Evolutionary conservation across 345 rosid species (phyloP).

Genomic region (Barbarea vulgaris): DNA sequence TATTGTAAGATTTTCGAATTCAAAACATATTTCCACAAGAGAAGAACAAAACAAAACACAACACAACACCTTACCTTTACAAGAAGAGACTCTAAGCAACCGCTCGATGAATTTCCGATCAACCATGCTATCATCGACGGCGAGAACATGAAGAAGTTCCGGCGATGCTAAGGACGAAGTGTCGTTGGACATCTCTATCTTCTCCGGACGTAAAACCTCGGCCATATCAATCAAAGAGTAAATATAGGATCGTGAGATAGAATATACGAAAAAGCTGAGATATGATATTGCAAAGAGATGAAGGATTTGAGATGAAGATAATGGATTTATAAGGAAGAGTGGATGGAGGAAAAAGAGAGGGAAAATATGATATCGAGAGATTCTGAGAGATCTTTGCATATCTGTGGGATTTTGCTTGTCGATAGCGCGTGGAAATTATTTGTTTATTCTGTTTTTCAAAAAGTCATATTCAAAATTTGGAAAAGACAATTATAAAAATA

Average conservation of each 20-base stretch:
- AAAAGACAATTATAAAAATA: constrained; percentile 11
- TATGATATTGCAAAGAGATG: background rate
- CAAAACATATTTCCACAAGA: background rate
- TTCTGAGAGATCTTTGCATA: constrained; percentile 40
- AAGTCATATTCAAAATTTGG: constrained; percentile 31
- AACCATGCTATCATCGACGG: constrained; percentile 83
- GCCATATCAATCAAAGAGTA: constrained; percentile 16
- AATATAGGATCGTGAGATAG: background rate
- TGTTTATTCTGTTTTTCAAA: constrained; percentile 31
- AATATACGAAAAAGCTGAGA: background rate
- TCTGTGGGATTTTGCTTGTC: constrained; percentile 44
- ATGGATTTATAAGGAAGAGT: constrained; percentile 33
- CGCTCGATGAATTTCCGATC: constrained; percentile 83
- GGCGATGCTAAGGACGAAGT: constrained; percentile 36
- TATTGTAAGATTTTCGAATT: background rate
- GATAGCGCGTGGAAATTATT: constrained; percentile 35
- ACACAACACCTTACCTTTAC: constrained; percentile 56
- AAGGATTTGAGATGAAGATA: constrained; percentile 7
- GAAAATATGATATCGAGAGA: constrained; percentile 35
- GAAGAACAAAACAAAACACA: background rate
- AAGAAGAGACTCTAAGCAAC: constrained; percentile 71
- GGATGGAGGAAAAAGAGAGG: constrained; percentile 19
- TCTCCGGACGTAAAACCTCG: constrained; percentile 42
- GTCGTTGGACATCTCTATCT: constrained; percentile 23
- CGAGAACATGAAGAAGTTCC: constrained; percentile 90